Conservation (phyloP, 2,329 filamentous ascomycete genomes). For the Beauveria asiatica region DNA sequence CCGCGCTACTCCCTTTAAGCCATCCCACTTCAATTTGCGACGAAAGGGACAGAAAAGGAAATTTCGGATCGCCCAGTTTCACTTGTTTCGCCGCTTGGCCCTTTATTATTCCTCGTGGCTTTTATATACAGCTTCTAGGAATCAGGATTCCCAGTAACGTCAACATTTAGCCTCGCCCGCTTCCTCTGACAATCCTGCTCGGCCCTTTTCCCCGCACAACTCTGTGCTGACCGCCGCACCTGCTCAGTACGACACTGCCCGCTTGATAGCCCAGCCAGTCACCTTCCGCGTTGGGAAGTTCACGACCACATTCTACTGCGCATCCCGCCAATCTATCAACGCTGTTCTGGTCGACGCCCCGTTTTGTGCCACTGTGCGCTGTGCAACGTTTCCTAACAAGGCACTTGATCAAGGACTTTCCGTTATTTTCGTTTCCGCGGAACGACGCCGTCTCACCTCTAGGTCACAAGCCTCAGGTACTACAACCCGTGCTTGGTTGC, state of each 20-base stretch:
- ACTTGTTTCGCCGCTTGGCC: background rate
- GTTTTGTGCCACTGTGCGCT: background rate
- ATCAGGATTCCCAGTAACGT: background rate
- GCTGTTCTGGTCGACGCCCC: background rate
- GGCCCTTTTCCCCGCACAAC: conserved; percentile 8
- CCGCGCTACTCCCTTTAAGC: background rate
- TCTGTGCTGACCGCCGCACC: conserved; percentile 9
- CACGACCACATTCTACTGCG: background rate
- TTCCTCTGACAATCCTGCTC: background rate
- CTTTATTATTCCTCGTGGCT: background rate
- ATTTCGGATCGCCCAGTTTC: background rate
- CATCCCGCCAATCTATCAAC: background rate
- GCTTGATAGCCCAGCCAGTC: background rate
- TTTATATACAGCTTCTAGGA: background rate
- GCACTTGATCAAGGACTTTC: background rate
- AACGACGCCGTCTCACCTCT: conserved; percentile 6
- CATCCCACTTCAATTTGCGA: background rate
- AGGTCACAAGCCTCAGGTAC: conserved; percentile 8
- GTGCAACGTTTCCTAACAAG: conserved; percentile 10
- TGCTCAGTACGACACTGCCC: conserved; percentile 5
- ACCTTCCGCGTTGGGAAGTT: conserved; percentile 9
- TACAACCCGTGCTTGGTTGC: background rate
- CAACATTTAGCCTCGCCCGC: background rate
- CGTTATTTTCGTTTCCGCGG: background rate
- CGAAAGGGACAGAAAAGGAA: background rate